Evolutionary conservation across 2,329 filamentous ascomycete genomes (phyloP).

Genomic region (Cordyceps farinosa): DNA sequence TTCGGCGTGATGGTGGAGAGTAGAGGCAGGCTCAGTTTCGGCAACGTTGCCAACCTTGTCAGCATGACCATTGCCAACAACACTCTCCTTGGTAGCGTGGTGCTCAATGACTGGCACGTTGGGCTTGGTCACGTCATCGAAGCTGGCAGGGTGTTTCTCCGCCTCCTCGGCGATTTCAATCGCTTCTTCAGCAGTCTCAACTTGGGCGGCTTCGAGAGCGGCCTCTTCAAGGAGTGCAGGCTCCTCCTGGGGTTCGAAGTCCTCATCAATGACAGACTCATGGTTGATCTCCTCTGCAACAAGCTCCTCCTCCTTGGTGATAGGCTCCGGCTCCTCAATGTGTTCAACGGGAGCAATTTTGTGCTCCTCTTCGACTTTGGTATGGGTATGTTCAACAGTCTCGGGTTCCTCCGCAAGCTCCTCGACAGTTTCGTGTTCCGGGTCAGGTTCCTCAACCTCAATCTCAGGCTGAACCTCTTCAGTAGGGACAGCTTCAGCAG

Average conservation of each 20-base stretch:
- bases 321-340: slow-evolving; percentile 8
- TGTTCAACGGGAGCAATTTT: slow-evolving; percentile 11
- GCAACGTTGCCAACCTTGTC: background rate
- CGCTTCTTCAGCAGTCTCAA: slow-evolving; percentile 18
- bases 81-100: background rate
- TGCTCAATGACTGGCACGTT: slow-evolving; percentile 4
- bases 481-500: slow-evolving; percentile 10
- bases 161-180: slow-evolving; percentile 16
- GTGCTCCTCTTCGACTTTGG: slow-evolving; percentile 13
- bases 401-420: slow-evolving; percentile 17
- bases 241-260: background rate
- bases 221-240: slow-evolving; percentile 12
- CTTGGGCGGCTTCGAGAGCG: slow-evolving; percentile 19
- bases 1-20: background rate
- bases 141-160: background rate
- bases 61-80: background rate
- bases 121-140: background rate
- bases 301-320: slow-evolving; percentile 12
- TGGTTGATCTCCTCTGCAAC: background rate
- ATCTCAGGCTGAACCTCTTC: slow-evolving; percentile 16
- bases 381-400: slow-evolving; percentile 19
- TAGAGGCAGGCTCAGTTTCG: background rate
- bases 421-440: background rate
- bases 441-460: background rate
- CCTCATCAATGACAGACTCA: background rate